These are phyloP conservation scores for Gonapodya prolifera DNA, from an alignment of 192 early-diverging fungal species.

Conservation along the genomic window DNA sequence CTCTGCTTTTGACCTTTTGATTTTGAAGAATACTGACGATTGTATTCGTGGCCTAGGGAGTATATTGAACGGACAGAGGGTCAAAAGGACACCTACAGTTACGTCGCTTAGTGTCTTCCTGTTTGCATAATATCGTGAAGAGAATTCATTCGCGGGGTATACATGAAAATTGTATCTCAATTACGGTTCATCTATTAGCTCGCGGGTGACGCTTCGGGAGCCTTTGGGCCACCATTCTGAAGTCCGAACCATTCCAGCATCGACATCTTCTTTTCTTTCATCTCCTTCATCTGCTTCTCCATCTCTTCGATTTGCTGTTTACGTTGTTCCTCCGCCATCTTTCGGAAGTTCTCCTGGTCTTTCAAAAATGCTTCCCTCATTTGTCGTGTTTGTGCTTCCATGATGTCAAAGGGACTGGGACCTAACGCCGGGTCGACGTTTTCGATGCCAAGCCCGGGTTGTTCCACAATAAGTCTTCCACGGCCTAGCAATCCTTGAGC, in stretches of 20 bases:
- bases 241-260: conserved; percentile 17
- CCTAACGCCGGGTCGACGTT: conserved; percentile 49
- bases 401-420: not conserved
- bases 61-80: conserved; percentile 80
- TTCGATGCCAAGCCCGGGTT: conserved; percentile 39
- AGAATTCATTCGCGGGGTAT: not conserved
- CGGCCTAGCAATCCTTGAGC: conserved; percentile 16
- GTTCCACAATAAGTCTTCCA: conserved; percentile 24
- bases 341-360: conserved; percentile 53
- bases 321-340: conserved; percentile 47
- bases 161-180: not conserved
- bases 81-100: conserved; percentile 71
- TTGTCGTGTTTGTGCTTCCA: conserved; percentile 13
- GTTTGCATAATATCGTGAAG: not conserved
- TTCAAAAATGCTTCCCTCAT: conserved; percentile 45
- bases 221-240: not conserved
- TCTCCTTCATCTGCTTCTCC: conserved; percentile 69
- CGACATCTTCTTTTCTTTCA: conserved; percentile 80
- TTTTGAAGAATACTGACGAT: not conserved
- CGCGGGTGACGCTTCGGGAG: not conserved
- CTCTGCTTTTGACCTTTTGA: not conserved
- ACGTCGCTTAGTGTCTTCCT: conserved; percentile 42
- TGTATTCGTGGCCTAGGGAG: conserved; percentile 20
- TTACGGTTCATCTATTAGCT: not conserved
- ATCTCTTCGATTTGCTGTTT: conserved; percentile 53